Conservation (phyloP, 768 basidiomycete species). For the Xanthoconium purpureum region DNA sequence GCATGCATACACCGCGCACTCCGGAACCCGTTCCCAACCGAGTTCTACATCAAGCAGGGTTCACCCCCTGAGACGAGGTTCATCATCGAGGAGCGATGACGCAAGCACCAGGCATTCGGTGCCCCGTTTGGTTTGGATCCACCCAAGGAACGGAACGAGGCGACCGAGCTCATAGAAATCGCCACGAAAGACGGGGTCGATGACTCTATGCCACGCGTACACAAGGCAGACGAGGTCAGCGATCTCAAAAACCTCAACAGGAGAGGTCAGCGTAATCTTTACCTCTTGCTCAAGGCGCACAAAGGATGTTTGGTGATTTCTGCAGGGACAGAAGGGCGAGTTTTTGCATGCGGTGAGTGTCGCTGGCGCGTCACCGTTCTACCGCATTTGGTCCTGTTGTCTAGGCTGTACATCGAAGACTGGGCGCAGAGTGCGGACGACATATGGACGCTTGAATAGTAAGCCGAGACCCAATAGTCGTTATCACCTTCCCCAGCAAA, state of each 20-base stretch:
- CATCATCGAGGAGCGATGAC: conserved; percentile 66
- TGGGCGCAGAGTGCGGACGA: conserved; percentile 69
- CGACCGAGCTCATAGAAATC: conserved; percentile 54
- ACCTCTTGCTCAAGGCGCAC: conserved; percentile 67
- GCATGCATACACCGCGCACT: conserved; percentile 78
- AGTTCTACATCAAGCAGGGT: conserved; percentile 94
- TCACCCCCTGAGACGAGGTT: conserved; percentile 82
- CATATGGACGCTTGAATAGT: conserved; percentile 94
- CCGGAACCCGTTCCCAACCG: conserved; percentile 82
- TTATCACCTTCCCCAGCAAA: conserved; percentile 53
- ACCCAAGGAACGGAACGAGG: conserved; percentile 39
- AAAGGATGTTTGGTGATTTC: conserved; percentile 75
- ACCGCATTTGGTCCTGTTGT: not conserved
- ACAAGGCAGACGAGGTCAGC: conserved; percentile 54
- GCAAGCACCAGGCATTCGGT: conserved; percentile 76
- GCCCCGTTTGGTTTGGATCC: conserved; percentile 49
- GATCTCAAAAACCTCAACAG: conserved; percentile 79
- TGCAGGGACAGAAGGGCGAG: conserved; percentile 66
- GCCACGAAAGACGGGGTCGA: conserved; percentile 60
- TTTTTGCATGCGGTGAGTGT: conserved; percentile 70
- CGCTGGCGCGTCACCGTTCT: not conserved
- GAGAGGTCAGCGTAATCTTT: conserved; percentile 80
- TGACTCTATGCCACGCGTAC: conserved; percentile 56
- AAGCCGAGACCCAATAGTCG: conserved; percentile 83
- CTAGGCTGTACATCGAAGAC: conserved; percentile 71